Percentiles rank a stretch among this genome's conserved stretches.
phyloP scores from a whole-genome alignment of 208 protist genomes.

The Acanthamoeba triangularis region DNA sequence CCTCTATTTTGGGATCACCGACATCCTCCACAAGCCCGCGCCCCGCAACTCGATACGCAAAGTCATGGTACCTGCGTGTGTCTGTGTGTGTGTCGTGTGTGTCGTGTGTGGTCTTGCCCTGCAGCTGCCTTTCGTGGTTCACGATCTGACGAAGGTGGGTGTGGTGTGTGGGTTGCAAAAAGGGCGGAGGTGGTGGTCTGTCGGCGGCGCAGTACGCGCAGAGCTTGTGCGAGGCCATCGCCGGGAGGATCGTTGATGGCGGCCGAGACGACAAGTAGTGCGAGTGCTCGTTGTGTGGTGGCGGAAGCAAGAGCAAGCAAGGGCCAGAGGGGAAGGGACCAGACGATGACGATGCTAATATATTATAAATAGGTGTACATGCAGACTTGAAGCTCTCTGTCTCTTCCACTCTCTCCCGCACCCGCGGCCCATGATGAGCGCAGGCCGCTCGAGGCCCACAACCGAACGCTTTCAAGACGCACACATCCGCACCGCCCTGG shows the following conservation, averaged over 20 bases:
- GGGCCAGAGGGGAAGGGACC: neutral
- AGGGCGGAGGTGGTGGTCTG: neutral
- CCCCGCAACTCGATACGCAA: neutral
- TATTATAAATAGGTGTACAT: too few relatives aligned
- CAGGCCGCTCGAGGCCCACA: too few relatives aligned
- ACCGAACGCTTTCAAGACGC: too few relatives aligned
- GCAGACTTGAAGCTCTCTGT: neutral
- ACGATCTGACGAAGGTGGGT: neutral
- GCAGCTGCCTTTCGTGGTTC: too few relatives aligned
- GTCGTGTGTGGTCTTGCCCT: too few relatives aligned
- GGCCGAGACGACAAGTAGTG: neutral
- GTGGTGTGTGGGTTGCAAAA: too few relatives aligned
- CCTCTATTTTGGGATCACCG: neutral
- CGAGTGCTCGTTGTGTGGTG: neutral
- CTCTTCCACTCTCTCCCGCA: too few relatives aligned
- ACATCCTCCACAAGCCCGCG: neutral
- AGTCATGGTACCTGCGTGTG: slow-evolving; percentile 33
- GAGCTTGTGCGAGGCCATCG: slow-evolving; percentile 32
- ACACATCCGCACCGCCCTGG: too few relatives aligned
- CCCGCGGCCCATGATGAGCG: too few relatives aligned
- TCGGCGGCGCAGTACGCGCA: slow-evolving; percentile 38
- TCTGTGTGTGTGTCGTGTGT: too few relatives aligned
- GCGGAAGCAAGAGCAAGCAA: neutral
- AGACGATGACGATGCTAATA: neutral
- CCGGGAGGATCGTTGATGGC: neutral